phyloP scores from a whole-genome alignment of 176 grass and related monocot genomes.

The Stipa capillata region DNA sequence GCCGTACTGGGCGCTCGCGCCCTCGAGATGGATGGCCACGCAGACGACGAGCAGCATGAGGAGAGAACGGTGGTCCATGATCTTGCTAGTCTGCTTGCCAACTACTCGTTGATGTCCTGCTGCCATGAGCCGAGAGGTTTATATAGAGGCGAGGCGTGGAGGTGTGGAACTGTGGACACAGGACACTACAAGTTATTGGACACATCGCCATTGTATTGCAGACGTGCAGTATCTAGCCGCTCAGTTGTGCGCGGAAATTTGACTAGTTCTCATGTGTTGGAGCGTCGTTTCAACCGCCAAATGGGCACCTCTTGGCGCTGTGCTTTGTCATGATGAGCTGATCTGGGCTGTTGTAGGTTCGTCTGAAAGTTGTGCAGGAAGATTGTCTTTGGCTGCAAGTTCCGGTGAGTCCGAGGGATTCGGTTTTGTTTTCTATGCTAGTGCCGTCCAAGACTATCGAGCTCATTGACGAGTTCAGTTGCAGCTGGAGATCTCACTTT shows the following conservation, averaged over 20 bases:
- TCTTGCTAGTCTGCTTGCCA: not conserved
- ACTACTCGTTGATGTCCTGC: not conserved
- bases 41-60: not conserved
- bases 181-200: not conserved
- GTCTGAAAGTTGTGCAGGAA: too few species aligned
- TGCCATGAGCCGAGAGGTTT: not conserved
- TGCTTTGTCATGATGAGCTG: not conserved
- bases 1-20: not conserved
- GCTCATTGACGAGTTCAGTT: not conserved
- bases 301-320: not conserved
- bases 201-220: too few species aligned
- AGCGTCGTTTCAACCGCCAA: not conserved
- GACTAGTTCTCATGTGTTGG: too few species aligned
- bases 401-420: not conserved
- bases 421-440: not conserved
- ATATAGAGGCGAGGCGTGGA: not conserved
- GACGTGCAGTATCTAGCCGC: not conserved
- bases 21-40: not conserved
- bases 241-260: too few species aligned
- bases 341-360: not conserved
- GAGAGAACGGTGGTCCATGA: not conserved
- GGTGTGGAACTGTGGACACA: too few species aligned
- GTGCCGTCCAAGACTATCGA: not conserved
- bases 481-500: not conserved
- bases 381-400: not conserved